Base-by-base conservation (phyloP, 306 rosid species). In the Ormosia emarginata region DNA sequence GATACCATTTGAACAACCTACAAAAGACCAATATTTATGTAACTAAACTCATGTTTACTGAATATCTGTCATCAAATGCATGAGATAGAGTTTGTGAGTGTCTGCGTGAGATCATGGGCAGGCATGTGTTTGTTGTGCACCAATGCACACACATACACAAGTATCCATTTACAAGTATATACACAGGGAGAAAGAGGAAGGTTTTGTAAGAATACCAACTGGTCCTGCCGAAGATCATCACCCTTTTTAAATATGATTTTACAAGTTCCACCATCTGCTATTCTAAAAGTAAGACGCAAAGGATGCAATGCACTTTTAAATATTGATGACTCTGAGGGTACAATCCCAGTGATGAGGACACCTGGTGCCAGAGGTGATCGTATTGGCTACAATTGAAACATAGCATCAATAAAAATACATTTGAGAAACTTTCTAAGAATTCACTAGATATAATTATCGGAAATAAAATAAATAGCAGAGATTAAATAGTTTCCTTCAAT, bases 1-100 rank as follows among this genome's bases (percentile, higher is more conserved):
- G 93, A 93, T 66, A 93, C 98, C 99, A 95, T 93, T 87, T 95
- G 99, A 90, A 93, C 96, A 80, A 93, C 98, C 99, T 95, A 81
- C 67, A 84, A 57, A 86, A 73, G 79, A 56, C 77, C 69, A 78
- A 82, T 61, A 82, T 39, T 77, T 83, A 70, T 39, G 32, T 70
- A 77, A 73, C 49, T 75, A 73, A 71, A 84, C 17, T 66, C 8
- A 11, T 49, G 17, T 66, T 49, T 67, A 80, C 68, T 75, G 29
- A 73, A 59, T 9, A 46, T 86, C 55, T 11, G 40, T 82, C 79
- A 41, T 47, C 70, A 64, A 66, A 63, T 36, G 74, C 12, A 34
- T 37, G 62, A 39, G 34, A 75, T 49, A 67, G 34, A 24, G 46
- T 2, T 11, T 33, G 52, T 17, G 67, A 3, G 36, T 15, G 37